phyloP scores from a whole-genome alignment of 2,329 filamentous ascomycete genomes.

The Neofusicoccum ribis region DNA sequence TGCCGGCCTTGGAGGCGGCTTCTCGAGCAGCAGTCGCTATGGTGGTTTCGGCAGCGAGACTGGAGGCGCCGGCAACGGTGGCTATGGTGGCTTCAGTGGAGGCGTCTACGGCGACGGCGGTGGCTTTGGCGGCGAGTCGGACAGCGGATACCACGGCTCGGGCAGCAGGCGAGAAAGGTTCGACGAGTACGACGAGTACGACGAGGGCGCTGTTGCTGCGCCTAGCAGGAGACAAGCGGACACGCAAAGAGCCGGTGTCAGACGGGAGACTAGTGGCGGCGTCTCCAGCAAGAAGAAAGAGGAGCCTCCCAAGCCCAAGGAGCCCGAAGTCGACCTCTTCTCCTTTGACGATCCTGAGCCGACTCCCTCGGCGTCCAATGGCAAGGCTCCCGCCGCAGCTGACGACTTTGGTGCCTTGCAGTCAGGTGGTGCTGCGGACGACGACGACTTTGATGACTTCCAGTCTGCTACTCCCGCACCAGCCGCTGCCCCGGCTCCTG shows the following conservation, averaged over 20 bases:
- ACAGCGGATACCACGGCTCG: slow-evolving; percentile 58
- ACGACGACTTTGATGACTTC: slow-evolving; percentile 98
- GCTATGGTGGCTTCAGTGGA: slow-evolving; percentile 68
- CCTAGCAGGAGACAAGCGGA: slow-evolving; percentile 55
- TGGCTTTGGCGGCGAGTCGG: slow-evolving; percentile 77
- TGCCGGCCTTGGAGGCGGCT: slow-evolving; percentile 56
- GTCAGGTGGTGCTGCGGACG: slow-evolving; percentile 61
- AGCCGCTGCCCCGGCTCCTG: slow-evolving; percentile 28
- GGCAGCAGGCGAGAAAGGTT: slow-evolving; percentile 74
- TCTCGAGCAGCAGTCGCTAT: slow-evolving; percentile 64
- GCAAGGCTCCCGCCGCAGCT: slow-evolving; percentile 44
- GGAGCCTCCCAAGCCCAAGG: slow-evolving; percentile 75
- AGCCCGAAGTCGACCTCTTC: slow-evolving; percentile 88
- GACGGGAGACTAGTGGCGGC: slow-evolving; percentile 36
- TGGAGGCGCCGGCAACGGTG: slow-evolving; percentile 35
- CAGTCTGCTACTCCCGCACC: slow-evolving; percentile 73
- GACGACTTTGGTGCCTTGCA: slow-evolving; percentile 47
- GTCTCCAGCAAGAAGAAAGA: slow-evolving; percentile 57
- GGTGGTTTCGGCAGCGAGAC: slow-evolving; percentile 87
- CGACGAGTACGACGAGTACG: slow-evolving; percentile 96
- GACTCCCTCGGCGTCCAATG: slow-evolving; percentile 45
- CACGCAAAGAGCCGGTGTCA: slow-evolving; percentile 34
- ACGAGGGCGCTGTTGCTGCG: slow-evolving; percentile 66
- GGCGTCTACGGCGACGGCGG: slow-evolving; percentile 94
- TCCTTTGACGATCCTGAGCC: slow-evolving; percentile 74